These are phyloP conservation scores for Dendrostoma leiphaemia DNA, from an alignment of 2,329 filamentous ascomycete species.

Conservation along the genomic window DNA sequence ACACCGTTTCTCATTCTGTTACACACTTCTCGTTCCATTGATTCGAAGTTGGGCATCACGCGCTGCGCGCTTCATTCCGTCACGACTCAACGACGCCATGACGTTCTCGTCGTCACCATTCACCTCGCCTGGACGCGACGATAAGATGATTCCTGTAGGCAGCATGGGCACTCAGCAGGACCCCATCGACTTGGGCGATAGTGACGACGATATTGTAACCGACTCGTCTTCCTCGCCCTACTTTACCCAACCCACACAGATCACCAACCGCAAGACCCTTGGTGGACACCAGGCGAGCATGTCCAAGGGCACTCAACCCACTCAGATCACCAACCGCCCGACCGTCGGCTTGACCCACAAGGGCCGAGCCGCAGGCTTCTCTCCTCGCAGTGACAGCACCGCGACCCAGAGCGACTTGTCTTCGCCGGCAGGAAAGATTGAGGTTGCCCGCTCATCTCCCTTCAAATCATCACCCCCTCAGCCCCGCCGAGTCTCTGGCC, in stretches of 20 bases:
- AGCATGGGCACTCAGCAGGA: background rate
- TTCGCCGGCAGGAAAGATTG: constrained; percentile 53
- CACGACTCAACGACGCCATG: background rate
- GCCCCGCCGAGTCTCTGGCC: constrained; percentile 34
- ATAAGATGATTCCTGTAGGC: constrained; percentile 3
- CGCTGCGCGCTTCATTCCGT: no score
- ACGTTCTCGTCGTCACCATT: constrained; percentile 14
- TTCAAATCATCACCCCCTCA: constrained; percentile 42
- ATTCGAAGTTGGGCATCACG: background rate
- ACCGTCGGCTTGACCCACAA: constrained; percentile 26
- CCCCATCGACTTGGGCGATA: constrained; percentile 7
- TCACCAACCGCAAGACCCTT: constrained; percentile 21
- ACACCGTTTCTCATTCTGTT: background rate
- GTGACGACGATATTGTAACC: constrained; percentile 6
- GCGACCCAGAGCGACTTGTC: constrained; percentile 33
- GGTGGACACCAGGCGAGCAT: no score
- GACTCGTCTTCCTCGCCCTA: constrained; percentile 36
- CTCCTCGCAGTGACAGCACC: background rate
- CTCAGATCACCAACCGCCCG: constrained; percentile 43
- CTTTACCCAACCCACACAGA: constrained; percentile 32
- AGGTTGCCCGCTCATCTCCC: constrained; percentile 89
- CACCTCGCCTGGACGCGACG: constrained; percentile 10
- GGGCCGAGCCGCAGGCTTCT: background rate
- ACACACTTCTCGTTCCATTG: background rate
- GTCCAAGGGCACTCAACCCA: constrained; percentile 40